phyloP scores from a whole-genome alignment of 306 rosid genomes.

The Quillaja saponaria region DNA sequence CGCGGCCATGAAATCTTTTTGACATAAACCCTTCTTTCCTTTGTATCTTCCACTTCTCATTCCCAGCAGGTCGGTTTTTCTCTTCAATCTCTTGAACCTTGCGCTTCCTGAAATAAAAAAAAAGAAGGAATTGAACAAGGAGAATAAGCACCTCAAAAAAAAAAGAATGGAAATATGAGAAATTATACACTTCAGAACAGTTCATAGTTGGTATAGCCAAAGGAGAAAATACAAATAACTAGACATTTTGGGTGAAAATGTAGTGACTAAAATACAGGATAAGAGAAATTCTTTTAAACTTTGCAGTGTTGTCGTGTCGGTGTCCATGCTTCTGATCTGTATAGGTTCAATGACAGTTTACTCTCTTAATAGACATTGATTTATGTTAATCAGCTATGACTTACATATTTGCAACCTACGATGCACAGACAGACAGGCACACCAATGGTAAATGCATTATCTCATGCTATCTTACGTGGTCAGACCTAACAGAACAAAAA shows the following conservation, averaged over 20 bases:
- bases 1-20: neutral
- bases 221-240: too few species aligned
- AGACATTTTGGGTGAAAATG: neutral
- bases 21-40: conserved; percentile 54
- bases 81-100: conserved; percentile 84
- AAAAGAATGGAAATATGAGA: too few species aligned
- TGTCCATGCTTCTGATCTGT: too few species aligned
- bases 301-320: too few species aligned
- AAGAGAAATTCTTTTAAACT: too few species aligned
- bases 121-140: conserved; percentile 5
- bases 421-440: neutral
- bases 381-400: neutral
- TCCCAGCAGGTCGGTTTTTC: conserved; percentile 60
- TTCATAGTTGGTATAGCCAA: neutral
- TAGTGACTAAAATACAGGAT: too few species aligned
- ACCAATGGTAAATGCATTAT: neutral
- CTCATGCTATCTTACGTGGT: too few species aligned
- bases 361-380: neutral
- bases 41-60: conserved; percentile 82
- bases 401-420: neutral
- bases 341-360: too few species aligned
- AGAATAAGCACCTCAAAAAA: neutral
- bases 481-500: neutral
- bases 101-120: conserved; percentile 62
- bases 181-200: neutral